These are phyloP conservation scores for Kregervanrija delftensis DNA, from an alignment of 805 yeast genomes.

Conservation along the genomic window DNA sequence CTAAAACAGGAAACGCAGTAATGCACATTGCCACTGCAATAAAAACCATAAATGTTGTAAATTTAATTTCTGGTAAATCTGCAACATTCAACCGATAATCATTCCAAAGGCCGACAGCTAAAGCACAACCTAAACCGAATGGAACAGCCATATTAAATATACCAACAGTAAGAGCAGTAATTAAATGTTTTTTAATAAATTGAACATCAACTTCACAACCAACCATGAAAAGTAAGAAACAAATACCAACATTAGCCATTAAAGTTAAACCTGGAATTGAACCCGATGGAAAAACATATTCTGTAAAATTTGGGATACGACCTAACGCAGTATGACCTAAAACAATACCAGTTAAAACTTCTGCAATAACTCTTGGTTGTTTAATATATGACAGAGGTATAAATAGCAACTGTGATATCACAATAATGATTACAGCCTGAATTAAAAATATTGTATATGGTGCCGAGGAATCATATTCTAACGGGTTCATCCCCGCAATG, in stretches of 20 bases:
- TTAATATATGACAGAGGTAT: slow-evolving; percentile 52
- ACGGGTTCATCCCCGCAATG: slow-evolving; percentile 65
- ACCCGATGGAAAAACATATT: slow-evolving; percentile 53
- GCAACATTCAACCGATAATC: slow-evolving; percentile 37
- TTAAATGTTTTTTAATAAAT: slow-evolving; percentile 53
- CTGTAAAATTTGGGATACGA: slow-evolving; percentile 58
- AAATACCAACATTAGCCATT: slow-evolving; percentile 69
- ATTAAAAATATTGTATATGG: slow-evolving; percentile 68
- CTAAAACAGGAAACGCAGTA: slow-evolving; percentile 82
- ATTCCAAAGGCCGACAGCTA: slow-evolving; percentile 61
- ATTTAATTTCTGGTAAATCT: slow-evolving; percentile 35
- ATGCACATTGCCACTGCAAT: slow-evolving; percentile 80
- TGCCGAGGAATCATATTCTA: slow-evolving; percentile 46
- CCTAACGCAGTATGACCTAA: slow-evolving; percentile 76
- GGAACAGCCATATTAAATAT: slow-evolving; percentile 69
- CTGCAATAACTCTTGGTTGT: slow-evolving; percentile 80
- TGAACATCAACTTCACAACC: slow-evolving; percentile 73
- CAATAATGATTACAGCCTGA: slow-evolving; percentile 57
- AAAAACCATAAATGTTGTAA: slow-evolving; percentile 72
- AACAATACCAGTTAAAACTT: slow-evolving; percentile 69
- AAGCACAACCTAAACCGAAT: slow-evolving; percentile 70
- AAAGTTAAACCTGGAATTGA: slow-evolving; percentile 60
- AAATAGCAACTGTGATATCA: slow-evolving; percentile 53
- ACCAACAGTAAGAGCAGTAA: slow-evolving; percentile 63
- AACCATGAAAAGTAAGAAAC: slow-evolving; percentile 65